Evolutionary conservation across 2,329 filamentous ascomycete species (phyloP).

Genomic region (Akanthomyces dipterigenus): DNA sequence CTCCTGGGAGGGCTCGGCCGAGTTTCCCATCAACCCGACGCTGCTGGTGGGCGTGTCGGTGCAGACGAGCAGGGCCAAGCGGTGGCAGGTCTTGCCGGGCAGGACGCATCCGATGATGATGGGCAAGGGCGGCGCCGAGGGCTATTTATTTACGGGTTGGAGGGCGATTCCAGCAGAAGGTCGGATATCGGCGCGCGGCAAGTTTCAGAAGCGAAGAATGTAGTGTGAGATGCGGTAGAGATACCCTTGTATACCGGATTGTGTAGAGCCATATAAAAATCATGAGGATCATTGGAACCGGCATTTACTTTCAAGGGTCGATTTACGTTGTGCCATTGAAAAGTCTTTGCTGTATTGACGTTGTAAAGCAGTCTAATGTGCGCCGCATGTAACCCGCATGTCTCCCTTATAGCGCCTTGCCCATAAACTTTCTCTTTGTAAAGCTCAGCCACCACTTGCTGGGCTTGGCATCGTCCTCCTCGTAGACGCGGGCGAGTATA

Average conservation of each 20-base stretch:
- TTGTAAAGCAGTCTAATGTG: conserved; percentile 17
- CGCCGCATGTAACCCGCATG: no score
- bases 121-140: conserved; percentile 76
- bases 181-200: conserved; percentile 75
- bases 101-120: conserved; percentile 95
- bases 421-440: conserved; percentile 99
- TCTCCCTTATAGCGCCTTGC: conserved; percentile 65
- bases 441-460: conserved; percentile 98
- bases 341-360: conserved; percentile 15
- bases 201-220: conserved; percentile 63
- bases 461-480: conserved; percentile 65
- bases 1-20: conserved; percentile 53
- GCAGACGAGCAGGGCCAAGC: conserved; percentile 70
- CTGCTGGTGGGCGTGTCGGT: conserved; percentile 71
- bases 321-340: neutral
- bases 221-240: conserved; percentile 19
- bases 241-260: neutral
- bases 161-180: conserved; percentile 74
- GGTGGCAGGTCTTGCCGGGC: conserved; percentile 88
- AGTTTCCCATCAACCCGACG: conserved; percentile 85
- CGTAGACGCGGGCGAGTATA: conserved; percentile 80
- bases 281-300: neutral
- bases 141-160: conserved; percentile 81
- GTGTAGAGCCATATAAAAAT: neutral
- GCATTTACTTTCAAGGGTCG: neutral